These are phyloP conservation scores for Exutisphaerella laricina DNA, from an alignment of 2,329 filamentous ascomycete genomes.

Conservation along the genomic window DNA sequence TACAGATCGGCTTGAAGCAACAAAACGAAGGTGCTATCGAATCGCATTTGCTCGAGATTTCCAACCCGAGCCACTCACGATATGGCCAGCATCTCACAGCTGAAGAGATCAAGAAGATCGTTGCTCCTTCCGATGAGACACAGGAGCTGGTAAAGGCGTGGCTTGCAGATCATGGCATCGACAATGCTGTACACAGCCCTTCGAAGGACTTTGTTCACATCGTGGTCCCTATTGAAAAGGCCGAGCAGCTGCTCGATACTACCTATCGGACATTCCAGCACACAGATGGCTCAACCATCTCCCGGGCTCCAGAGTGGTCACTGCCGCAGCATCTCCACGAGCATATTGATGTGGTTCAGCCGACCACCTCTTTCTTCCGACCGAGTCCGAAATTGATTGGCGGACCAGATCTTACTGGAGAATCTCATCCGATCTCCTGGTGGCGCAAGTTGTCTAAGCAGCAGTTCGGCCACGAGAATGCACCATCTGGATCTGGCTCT, in stretches of 20 bases:
- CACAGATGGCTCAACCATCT: constrained; percentile 43
- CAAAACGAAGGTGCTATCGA: constrained; percentile 52
- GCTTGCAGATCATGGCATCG: constrained; percentile 51
- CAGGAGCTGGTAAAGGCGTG: constrained; percentile 51
- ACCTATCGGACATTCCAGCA: constrained; percentile 50
- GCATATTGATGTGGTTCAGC: constrained; percentile 56
- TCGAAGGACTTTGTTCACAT: constrained; percentile 56
- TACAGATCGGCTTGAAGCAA: constrained; percentile 57
- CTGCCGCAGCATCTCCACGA: constrained; percentile 53
- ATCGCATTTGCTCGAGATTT: constrained; percentile 51
- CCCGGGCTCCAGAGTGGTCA: constrained; percentile 53
- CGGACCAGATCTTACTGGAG: constrained; percentile 8
- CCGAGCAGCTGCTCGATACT: constrained; percentile 51
- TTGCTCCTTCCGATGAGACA: constrained; percentile 50
- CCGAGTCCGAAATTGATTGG: constrained; percentile 24
- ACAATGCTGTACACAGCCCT: constrained; percentile 42
- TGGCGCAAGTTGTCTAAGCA: constrained; percentile 20
- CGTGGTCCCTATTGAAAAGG: constrained; percentile 46
- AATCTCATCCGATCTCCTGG: constrained; percentile 19
- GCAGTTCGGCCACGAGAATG: constrained; percentile 9
- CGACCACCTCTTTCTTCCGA: constrained; percentile 56
- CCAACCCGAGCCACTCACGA: constrained; percentile 48
- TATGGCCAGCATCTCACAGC: constrained; percentile 51
- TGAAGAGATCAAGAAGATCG: constrained; percentile 49
- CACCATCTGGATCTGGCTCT: constrained; percentile 6